Conservation (phyloP, 306 rosid genomes). For the Rosa persica region DNA sequence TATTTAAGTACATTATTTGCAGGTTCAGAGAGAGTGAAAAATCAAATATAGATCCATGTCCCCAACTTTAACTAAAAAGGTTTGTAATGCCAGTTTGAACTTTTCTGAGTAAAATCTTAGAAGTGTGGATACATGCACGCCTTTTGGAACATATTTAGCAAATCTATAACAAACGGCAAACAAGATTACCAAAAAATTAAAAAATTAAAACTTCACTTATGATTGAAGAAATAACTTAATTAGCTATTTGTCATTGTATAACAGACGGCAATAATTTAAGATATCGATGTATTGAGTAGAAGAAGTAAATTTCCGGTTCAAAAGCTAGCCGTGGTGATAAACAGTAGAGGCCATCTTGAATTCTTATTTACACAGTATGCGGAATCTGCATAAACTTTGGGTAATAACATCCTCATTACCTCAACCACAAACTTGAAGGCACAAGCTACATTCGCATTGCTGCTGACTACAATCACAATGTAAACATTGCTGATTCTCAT, state of each 20-base stretch:
- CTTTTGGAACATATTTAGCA: background rate
- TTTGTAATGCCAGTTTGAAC: background rate
- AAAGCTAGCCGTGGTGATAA: background rate
- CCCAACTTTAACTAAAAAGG: background rate
- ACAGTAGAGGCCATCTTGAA: background rate
- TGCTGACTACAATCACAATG: slow-evolving; percentile 96
- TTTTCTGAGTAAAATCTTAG: background rate
- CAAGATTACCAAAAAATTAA: background rate
- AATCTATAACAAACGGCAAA: background rate
- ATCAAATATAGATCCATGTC: background rate
- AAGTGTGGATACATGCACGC: background rate
- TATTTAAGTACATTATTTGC: background rate
- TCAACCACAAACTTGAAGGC: slow-evolving; percentile 98
- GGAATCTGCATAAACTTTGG: slow-evolving; percentile 4
- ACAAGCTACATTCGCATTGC: slow-evolving; percentile 97
- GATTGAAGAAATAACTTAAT: background rate
- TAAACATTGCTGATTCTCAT: slow-evolving; percentile 97
- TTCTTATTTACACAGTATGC: background rate
- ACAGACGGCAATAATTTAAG: background rate
- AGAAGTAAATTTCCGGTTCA: background rate
- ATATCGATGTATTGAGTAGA: background rate
- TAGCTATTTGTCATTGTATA: background rate
- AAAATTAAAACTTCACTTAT: background rate
- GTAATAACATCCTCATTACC: slow-evolving; percentile 45
- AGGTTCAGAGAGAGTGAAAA: background rate